A percentile compares a stretch with the other conserved stretches of the same genome.
Conservation (phyloP, 805 yeast species). For the Lipomyces yamadae region DNA sequence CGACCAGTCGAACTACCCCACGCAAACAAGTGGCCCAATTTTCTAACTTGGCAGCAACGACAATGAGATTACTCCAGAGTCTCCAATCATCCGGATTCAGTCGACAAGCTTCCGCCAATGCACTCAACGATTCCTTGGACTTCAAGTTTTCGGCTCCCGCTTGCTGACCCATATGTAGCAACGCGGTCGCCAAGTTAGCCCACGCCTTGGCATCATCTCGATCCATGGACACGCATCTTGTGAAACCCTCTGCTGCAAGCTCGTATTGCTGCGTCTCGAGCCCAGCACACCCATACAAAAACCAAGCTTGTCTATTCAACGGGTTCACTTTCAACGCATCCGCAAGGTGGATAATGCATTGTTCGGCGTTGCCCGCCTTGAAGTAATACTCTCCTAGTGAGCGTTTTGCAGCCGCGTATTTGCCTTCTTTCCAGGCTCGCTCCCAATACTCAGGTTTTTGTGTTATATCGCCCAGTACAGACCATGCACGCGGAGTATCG, state of each 20-base stretch:
- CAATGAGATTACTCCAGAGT: constrained; percentile 84
- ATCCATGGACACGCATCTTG: constrained; percentile 85
- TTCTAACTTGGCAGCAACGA: constrained; percentile 78
- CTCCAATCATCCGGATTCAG: constrained; percentile 74
- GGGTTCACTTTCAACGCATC: constrained; percentile 79
- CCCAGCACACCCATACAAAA: constrained; percentile 88
- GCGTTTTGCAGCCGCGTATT: constrained; percentile 82
- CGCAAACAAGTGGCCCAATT: constrained; percentile 87
- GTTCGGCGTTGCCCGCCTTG: constrained; percentile 53
- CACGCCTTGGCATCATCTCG: constrained; percentile 82
- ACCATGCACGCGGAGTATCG: constrained; percentile 78
- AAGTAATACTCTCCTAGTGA: constrained; percentile 77
- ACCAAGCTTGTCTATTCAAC: constrained; percentile 81
- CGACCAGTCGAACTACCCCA: constrained; percentile 70
- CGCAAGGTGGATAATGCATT: constrained; percentile 68
- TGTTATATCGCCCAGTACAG: constrained; percentile 83
- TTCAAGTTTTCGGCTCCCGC: constrained; percentile 1
- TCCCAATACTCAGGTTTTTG: constrained; percentile 79
- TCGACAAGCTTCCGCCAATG: constrained; percentile 77
- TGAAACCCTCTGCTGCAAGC: constrained; percentile 87
- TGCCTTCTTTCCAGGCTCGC: constrained; percentile 84
- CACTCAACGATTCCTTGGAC: constrained; percentile 72
- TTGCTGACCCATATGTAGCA: constrained; percentile 62
- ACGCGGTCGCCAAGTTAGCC: constrained; percentile 88
- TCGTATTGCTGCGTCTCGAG: constrained; percentile 72